Conservation (phyloP, 23 red algal genomes). For the Agarophyton chilense region DNA sequence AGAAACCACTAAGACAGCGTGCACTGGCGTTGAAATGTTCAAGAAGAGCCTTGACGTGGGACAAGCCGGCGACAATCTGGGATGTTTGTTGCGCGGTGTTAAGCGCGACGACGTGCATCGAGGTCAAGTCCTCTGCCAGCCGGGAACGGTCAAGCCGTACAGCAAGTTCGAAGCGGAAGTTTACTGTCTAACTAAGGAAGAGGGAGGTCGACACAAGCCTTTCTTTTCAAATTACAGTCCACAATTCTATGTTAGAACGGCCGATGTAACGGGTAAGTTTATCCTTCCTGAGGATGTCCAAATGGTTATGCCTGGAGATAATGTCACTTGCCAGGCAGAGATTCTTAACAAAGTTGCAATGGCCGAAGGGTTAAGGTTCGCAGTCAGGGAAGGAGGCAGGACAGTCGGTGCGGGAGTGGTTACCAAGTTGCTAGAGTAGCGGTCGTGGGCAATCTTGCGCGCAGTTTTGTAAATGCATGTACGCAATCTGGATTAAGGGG, state of each 20-base stretch:
- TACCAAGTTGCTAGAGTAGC: slow-evolving; percentile 77
- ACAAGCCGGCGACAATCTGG: slow-evolving; percentile 97
- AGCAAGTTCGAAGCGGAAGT: slow-evolving; percentile 97
- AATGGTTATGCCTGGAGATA: slow-evolving; percentile 99
- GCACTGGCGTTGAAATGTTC: slow-evolving; percentile 98
- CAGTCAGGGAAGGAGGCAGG: slow-evolving; percentile 90
- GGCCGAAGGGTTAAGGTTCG: slow-evolving; percentile 91
- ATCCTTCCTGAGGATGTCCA: slow-evolving; percentile 78
- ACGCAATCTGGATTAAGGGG: not conserved
- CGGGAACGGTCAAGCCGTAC: slow-evolving; percentile 82
- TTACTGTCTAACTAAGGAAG: slow-evolving; percentile 96
- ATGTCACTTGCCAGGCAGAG: slow-evolving; percentile 83
- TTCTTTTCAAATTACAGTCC: slow-evolving; percentile 97
- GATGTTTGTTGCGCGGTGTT: slow-evolving; percentile 89
- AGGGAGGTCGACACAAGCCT: slow-evolving; percentile 97
- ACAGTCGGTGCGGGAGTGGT: slow-evolving; percentile 97
- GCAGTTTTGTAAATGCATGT: slow-evolving; percentile 17
- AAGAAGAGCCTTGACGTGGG: slow-evolving; percentile 86
- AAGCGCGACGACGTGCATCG: slow-evolving; percentile 92
- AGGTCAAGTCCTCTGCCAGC: slow-evolving; percentile 87
- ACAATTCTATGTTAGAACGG: slow-evolving; percentile 95
- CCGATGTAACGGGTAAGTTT: slow-evolving; percentile 93
- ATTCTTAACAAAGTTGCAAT: slow-evolving; percentile 83
- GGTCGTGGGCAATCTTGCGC: not conserved
- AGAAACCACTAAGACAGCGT: slow-evolving; percentile 79